These are phyloP conservation scores for Elymus sibiricus DNA, from an alignment of 176 grass and related monocot genomes.

Conservation along the genomic window DNA sequence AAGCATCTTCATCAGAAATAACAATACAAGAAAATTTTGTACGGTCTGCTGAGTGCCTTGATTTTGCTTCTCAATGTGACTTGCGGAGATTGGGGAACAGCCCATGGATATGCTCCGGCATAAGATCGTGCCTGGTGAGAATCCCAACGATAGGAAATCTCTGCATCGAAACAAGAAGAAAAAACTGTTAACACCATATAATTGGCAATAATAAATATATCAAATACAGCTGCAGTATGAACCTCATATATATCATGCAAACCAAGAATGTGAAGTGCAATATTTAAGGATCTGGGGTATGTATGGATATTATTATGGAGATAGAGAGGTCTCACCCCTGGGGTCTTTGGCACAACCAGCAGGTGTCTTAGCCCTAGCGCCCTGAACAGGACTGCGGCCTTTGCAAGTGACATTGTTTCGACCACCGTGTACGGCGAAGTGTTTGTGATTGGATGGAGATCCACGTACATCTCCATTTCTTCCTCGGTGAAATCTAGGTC, in stretches of 20 bases:
- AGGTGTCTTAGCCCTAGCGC: slow-evolving; percentile 78
- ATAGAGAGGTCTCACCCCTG: slow-evolving; percentile 56
- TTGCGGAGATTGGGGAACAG: slow-evolving; percentile 78
- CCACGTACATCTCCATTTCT: slow-evolving; percentile 89
- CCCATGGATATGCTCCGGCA: slow-evolving; percentile 82
- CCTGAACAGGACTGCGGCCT: slow-evolving; percentile 80
- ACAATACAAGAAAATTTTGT: not conserved
- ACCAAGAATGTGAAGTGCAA: not conserved
- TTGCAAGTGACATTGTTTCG: slow-evolving; percentile 91
- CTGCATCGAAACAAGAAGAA: slow-evolving; percentile 49
- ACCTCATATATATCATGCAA: not conserved
- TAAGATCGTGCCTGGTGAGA: slow-evolving; percentile 91
- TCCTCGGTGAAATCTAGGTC: slow-evolving; percentile 73
- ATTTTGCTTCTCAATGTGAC: slow-evolving; percentile 11
- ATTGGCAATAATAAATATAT: not conserved
- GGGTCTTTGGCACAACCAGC: slow-evolving; percentile 83
- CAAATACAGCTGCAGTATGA: not conserved
- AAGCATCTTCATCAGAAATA: not conserved
- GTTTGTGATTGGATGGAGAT: slow-evolving; percentile 83
- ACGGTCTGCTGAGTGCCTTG: slow-evolving; percentile 13
- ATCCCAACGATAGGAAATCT: slow-evolving; percentile 88
- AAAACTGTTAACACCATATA: not conserved
- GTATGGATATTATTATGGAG: not conserved
- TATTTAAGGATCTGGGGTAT: not conserved
- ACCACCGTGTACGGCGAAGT: slow-evolving; percentile 87